These are phyloP conservation scores for Solanum hybrid DNA, from an alignment of 305 asterid species.

Conservation along the genomic window DNA sequence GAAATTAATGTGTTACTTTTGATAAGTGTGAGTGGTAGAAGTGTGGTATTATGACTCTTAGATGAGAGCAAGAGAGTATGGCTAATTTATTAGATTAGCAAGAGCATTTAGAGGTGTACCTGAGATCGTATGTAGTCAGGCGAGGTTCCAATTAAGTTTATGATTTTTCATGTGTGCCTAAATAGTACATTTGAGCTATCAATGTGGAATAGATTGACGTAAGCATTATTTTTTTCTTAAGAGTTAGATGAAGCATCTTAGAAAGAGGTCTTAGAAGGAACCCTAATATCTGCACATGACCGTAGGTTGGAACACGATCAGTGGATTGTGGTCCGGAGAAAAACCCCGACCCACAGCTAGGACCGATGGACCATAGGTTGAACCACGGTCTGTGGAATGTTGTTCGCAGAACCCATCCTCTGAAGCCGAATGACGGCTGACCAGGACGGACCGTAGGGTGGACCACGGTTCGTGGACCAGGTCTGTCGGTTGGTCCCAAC, in stretches of 20 bases:
- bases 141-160: neutral
- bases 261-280: neutral
- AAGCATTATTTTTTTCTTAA: neutral
- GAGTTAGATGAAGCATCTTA: neutral
- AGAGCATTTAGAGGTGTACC: neutral
- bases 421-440: neutral
- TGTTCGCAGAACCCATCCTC: neutral
- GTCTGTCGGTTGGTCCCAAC: neutral
- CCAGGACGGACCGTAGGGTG: neutral
- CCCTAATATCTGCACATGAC: neutral
- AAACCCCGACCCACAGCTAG: neutral
- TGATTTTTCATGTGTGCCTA: neutral
- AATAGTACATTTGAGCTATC: neutral
- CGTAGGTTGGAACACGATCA: neutral
- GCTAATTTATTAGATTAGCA: neutral
- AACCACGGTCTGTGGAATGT: neutral
- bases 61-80: neutral
- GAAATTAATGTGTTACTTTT: neutral
- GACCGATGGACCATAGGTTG: neutral
- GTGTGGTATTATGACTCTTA: neutral
- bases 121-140: neutral
- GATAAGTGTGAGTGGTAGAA: neutral
- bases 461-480: neutral
- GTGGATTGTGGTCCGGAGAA: neutral
- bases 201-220: neutral